phyloP scores from a whole-genome alignment of 306 rosid species.

The Citrullus amarus region DNA sequence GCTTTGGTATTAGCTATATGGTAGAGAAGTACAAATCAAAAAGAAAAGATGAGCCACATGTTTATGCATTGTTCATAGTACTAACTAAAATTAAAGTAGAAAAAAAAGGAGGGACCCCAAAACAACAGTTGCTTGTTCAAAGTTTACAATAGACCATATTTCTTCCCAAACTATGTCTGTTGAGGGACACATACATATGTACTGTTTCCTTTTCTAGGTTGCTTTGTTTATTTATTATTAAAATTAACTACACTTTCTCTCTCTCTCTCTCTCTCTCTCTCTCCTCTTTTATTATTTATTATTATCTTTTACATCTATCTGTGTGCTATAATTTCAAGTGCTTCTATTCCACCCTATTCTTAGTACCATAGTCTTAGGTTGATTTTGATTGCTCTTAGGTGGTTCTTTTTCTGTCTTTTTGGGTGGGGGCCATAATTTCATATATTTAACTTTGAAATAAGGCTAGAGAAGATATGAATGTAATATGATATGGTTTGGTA shows the following conservation, averaged over 20 bases:
- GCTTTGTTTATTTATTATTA: background rate
- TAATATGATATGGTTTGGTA: background rate
- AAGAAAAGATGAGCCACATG: slow-evolving; percentile 1
- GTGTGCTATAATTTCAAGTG: background rate
- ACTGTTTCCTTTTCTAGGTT: background rate
- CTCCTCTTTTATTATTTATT: background rate
- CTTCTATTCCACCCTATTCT: background rate
- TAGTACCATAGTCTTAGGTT: background rate
- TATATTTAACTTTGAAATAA: background rate
- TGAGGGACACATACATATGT: background rate
- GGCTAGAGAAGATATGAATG: background rate
- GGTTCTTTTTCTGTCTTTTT: background rate
- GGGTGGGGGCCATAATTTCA: background rate
- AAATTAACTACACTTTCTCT: background rate
- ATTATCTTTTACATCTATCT: background rate
- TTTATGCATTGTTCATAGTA: background rate
- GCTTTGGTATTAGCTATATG: background rate
- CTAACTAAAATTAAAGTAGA: background rate
- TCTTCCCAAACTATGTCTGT: background rate
- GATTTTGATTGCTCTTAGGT: background rate
- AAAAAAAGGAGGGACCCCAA: background rate
- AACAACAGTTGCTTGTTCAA: slow-evolving; percentile 1
- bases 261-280: background rate
- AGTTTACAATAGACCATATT: background rate
- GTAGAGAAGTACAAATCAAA: background rate